Evolutionary conservation across 148 eudicot species (phyloP).

Genomic region (Pharnaceum exiguum): DNA sequence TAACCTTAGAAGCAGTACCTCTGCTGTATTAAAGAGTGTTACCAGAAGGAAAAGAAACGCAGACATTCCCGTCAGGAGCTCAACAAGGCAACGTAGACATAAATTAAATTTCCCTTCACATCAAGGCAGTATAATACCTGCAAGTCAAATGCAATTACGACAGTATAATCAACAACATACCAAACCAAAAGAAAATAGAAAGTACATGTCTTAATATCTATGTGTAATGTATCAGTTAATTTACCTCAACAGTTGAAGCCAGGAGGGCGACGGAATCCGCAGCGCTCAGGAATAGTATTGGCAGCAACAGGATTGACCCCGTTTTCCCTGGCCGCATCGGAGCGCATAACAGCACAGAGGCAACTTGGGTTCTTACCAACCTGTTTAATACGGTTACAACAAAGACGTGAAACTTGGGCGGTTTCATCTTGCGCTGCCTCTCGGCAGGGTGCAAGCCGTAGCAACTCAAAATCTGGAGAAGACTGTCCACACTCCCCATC

Average conservation of each 20-base stretch:
- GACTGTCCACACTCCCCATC: constrained; percentile 51
- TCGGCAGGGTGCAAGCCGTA: constrained; percentile 54
- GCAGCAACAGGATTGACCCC: constrained; percentile 51
- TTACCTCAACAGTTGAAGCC: constrained; percentile 66
- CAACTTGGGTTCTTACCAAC: constrained; percentile 42
- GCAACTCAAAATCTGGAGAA: constrained; percentile 45
- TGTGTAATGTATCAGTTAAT: too few relatives aligned
- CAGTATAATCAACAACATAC: too few relatives aligned
- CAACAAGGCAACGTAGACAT: too few relatives aligned
- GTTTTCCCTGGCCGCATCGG: constrained; percentile 45
- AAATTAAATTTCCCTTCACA: too few relatives aligned
- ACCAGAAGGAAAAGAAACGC: too few relatives aligned
- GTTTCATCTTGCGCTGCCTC: constrained; percentile 35
- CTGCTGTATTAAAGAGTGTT: too few relatives aligned
- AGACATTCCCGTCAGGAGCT: too few relatives aligned
- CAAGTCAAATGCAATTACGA: too few relatives aligned
- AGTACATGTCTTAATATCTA: too few relatives aligned
- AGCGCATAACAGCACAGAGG: constrained; percentile 54
- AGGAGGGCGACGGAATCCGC: constrained; percentile 47
- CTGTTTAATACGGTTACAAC: constrained; percentile 43
- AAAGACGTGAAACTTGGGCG: constrained; percentile 30
- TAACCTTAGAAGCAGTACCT: too few relatives aligned
- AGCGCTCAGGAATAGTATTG: constrained; percentile 49
- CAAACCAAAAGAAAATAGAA: too few relatives aligned
- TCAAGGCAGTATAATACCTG: too few relatives aligned